phyloP scores from a whole-genome alignment of 306 rosid species.

The Prunus campanulata region DNA sequence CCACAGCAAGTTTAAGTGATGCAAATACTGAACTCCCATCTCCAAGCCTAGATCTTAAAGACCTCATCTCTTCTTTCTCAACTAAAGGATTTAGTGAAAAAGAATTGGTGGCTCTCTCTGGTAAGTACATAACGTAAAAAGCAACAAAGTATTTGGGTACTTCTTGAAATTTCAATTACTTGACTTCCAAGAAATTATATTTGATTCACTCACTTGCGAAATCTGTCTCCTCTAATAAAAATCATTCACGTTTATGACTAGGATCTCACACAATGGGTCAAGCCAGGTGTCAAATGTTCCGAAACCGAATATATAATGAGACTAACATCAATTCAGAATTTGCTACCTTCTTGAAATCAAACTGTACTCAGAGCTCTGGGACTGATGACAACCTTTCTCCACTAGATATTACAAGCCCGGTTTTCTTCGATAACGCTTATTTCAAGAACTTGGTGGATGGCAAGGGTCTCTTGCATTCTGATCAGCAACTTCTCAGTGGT shows the following conservation, averaged over 20 bases:
- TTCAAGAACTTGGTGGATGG: constrained; percentile 28
- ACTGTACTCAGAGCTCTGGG: constrained; percentile 42
- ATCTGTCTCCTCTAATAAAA: neutral
- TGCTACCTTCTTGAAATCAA: constrained; percentile 51
- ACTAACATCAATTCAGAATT: constrained; percentile 44
- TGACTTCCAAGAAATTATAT: neutral
- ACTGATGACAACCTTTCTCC: constrained; percentile 52
- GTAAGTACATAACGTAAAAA: constrained; percentile 19
- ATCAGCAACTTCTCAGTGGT: constrained; percentile 38
- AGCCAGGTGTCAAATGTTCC: constrained; percentile 56
- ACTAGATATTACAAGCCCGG: constrained; percentile 49
- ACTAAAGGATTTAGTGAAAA: constrained; percentile 51
- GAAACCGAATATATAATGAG: constrained; percentile 55
- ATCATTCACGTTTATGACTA: constrained; percentile 7
- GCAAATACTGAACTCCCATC: constrained; percentile 67
- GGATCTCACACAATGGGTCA: constrained; percentile 76
- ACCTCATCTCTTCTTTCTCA: constrained; percentile 47
- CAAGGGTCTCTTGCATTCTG: constrained; percentile 43
- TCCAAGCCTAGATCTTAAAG: constrained; percentile 48
- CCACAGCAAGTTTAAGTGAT: constrained; percentile 55
- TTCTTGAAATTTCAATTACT: neutral
- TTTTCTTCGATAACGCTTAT: constrained; percentile 54
- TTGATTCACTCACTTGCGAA: neutral
- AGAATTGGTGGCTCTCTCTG: constrained; percentile 73
- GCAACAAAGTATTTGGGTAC: neutral